Conservation (phyloP, 1,139 yeast genomes). For the Blastobotrys capitulatus region DNA sequence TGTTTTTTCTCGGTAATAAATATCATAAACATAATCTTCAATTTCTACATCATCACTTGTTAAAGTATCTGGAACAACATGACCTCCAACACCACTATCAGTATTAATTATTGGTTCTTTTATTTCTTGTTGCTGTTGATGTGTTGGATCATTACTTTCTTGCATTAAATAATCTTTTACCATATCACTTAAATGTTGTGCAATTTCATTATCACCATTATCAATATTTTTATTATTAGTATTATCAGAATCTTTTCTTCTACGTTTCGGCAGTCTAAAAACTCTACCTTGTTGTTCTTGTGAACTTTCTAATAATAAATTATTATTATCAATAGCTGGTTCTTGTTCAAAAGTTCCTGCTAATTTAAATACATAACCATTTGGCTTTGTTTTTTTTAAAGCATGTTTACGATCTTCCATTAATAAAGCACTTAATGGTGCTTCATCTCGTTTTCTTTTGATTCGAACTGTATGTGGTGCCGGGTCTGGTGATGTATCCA, state of each 20-base stretch:
- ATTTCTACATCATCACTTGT: slow-evolving; percentile 32
- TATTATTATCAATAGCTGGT: slow-evolving; percentile 23
- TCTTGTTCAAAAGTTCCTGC: slow-evolving; percentile 55
- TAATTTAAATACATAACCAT: slow-evolving; percentile 44
- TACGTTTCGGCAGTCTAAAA: slow-evolving; percentile 19
- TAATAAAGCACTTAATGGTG: slow-evolving; percentile 73
- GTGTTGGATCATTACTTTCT: slow-evolving; percentile 5
- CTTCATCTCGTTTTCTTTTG: slow-evolving; percentile 80
- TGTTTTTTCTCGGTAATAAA: slow-evolving; percentile 53
- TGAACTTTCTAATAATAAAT: slow-evolving; percentile 19
- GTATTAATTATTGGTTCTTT: not conserved
- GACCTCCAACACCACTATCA: slow-evolving; percentile 10
- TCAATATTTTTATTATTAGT: slow-evolving; percentile 24
- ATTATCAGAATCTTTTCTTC: slow-evolving; percentile 34
- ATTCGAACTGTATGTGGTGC: slow-evolving; percentile 52
- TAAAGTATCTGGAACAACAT: slow-evolving; percentile 11
- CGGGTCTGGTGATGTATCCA: slow-evolving; percentile 15
- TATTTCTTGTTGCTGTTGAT: slow-evolving; percentile 6
- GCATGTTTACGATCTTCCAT: slow-evolving; percentile 21
- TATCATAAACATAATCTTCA: slow-evolving; percentile 86
- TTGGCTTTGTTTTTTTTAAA: slow-evolving; percentile 40
- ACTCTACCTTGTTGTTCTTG: slow-evolving; percentile 15
- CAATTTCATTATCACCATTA: slow-evolving; percentile 41
- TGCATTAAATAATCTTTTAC: slow-evolving; percentile 47
- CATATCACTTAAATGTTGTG: slow-evolving; percentile 66